Conservation (phyloP, 2,329 filamentous ascomycete genomes). For the Penicillium sumatraense region DNA sequence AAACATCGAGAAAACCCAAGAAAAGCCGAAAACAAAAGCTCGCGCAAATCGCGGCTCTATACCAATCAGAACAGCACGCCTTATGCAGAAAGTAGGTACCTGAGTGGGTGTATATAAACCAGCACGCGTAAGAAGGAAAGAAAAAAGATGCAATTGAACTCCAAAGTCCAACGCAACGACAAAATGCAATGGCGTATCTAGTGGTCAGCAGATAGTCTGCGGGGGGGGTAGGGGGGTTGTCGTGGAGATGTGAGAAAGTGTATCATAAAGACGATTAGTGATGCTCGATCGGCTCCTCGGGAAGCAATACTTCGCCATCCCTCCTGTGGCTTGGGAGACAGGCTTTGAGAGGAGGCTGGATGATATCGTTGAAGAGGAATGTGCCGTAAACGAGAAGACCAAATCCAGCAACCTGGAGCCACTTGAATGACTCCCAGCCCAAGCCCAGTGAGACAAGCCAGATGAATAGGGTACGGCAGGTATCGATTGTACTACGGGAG, state of each 20-base stretch:
- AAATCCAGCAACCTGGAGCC: constrained; percentile 91
- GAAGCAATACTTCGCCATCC: constrained; percentile 64
- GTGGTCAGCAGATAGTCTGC: neutral
- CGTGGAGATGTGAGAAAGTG: neutral
- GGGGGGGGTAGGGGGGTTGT: neutral
- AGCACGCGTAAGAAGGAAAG: neutral
- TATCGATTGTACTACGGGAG: constrained; percentile 93
- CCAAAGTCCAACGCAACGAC: constrained; percentile 4
- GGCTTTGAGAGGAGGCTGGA: constrained; percentile 77
- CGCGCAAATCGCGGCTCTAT: neutral
- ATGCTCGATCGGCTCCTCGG: constrained; percentile 85
- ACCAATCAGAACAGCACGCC: neutral
- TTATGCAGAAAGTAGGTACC: neutral
- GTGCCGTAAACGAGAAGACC: constrained; percentile 92
- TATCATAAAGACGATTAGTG: constrained; percentile 29
- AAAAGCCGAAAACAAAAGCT: neutral
- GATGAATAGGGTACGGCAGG: constrained; percentile 95
- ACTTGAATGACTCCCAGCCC: constrained; percentile 97
- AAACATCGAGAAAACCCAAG: neutral
- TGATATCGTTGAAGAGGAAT: constrained; percentile 92
- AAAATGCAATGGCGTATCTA: constrained; percentile 7
- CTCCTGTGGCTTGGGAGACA: constrained; percentile 61
- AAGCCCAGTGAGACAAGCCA: constrained; percentile 93
- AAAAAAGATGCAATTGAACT: constrained; percentile 1
- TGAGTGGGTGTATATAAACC: neutral